phyloP scores from a whole-genome alignment of 805 yeast species.

The Spathaspora gorwiae region DNA sequence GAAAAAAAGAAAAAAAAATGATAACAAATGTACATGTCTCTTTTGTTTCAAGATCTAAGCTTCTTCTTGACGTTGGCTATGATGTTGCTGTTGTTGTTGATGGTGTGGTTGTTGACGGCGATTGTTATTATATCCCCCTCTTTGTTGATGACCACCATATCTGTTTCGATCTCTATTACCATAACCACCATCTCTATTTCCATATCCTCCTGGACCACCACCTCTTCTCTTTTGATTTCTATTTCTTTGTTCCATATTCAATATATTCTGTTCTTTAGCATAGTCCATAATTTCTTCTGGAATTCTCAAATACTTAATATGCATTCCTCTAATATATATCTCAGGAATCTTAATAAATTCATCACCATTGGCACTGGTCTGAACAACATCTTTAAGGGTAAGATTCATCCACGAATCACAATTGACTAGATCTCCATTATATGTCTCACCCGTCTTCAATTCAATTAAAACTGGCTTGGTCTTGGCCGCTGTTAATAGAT shows the following conservation, averaged over 20 bases:
- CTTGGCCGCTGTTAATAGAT: slow-evolving; percentile 84
- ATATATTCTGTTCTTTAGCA: slow-evolving; percentile 60
- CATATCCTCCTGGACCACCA: slow-evolving; percentile 27
- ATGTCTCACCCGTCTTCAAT: slow-evolving; percentile 84
- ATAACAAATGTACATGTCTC: no score
- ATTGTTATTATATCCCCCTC: background rate
- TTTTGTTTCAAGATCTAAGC: no score
- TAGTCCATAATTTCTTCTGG: slow-evolving; percentile 72
- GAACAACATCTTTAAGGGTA: slow-evolving; percentile 71
- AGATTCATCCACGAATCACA: slow-evolving; percentile 97
- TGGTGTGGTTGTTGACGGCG: background rate
- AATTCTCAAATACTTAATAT: slow-evolving; percentile 71
- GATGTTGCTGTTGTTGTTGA: background rate
- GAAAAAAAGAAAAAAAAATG: no score
- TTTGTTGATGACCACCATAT: background rate
- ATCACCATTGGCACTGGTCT: slow-evolving; percentile 58
- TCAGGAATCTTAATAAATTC: slow-evolving; percentile 62
- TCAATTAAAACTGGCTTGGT: slow-evolving; percentile 85
- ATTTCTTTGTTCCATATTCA: slow-evolving; percentile 47
- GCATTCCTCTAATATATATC: slow-evolving; percentile 79
- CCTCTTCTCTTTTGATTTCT: slow-evolving; percentile 42
- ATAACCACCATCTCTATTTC: slow-evolving; percentile 1
- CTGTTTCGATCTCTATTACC: background rate
- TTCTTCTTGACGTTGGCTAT: no score
- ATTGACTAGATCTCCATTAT: slow-evolving; percentile 76